phyloP scores from a whole-genome alignment of 2,329 filamentous ascomycete species.

The Paecilomyces dactylethromorphus region DNA sequence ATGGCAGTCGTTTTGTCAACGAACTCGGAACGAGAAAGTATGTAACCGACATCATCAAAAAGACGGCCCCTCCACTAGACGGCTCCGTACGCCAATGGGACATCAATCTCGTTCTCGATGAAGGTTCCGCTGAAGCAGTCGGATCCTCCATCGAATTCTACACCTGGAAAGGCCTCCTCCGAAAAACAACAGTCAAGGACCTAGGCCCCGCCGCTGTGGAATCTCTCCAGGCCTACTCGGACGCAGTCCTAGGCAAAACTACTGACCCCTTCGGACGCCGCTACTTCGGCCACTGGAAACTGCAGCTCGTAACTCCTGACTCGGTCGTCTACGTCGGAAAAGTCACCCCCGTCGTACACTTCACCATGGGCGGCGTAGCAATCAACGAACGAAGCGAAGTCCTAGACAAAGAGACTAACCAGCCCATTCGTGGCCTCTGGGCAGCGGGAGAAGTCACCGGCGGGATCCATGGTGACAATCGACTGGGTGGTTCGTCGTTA shows the following conservation, averaged over 20 bases:
- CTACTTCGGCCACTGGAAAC: slow-evolving; percentile 50
- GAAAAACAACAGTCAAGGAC: slow-evolving; percentile 49
- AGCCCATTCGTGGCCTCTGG: slow-evolving; percentile 52
- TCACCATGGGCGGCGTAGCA: slow-evolving; percentile 60
- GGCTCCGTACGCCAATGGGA: slow-evolving; percentile 49
- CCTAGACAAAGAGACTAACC: slow-evolving; percentile 31
- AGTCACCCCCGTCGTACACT: slow-evolving; percentile 59
- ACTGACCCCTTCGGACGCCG: slow-evolving; percentile 44
- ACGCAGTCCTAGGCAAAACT: slow-evolving; percentile 33
- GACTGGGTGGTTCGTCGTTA: slow-evolving; percentile 55
- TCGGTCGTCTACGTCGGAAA: slow-evolving; percentile 52
- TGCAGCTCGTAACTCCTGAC: slow-evolving; percentile 44
- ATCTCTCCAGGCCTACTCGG: slow-evolving; percentile 46
- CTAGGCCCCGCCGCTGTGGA: slow-evolving; percentile 35
- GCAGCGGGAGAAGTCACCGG: slow-evolving; percentile 60
- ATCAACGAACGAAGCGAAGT: slow-evolving; percentile 51
- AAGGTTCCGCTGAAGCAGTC: slow-evolving; percentile 48
- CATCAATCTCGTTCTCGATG: slow-evolving; percentile 53
- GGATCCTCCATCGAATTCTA: slow-evolving; percentile 58
- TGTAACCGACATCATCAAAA: slow-evolving; percentile 49
- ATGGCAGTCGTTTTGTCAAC: slow-evolving; percentile 51
- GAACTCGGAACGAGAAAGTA: slow-evolving; percentile 56
- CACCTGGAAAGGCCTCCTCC: slow-evolving; percentile 54
- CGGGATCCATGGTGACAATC: slow-evolving; percentile 58
- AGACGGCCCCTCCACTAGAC: slow-evolving; percentile 18